phyloP scores from a whole-genome alignment of 2,329 filamentous ascomycete genomes.

The Paecilomyces fulvus region DNA sequence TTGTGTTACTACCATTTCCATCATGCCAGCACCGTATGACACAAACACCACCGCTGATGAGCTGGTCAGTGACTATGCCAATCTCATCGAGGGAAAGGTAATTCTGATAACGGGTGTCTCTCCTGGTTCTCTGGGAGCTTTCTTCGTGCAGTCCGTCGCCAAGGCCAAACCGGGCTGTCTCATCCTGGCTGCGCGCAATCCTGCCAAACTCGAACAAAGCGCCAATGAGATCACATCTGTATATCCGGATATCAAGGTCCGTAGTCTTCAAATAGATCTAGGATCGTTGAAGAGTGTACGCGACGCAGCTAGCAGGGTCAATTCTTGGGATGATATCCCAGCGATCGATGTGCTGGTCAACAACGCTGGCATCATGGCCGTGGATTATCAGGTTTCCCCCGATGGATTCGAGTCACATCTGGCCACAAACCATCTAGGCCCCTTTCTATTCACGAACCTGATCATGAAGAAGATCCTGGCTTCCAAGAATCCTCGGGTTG shows the following conservation, averaged over 20 bases:
- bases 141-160: slow-evolving; percentile 28
- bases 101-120: slow-evolving; percentile 37
- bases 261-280: slow-evolving; percentile 26
- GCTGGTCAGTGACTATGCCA: slow-evolving; percentile 12
- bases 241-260: slow-evolving; percentile 12
- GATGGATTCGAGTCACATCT: slow-evolving; percentile 34
- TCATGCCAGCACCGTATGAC: neutral
- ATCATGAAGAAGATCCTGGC: slow-evolving; percentile 24
- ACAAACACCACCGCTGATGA: slow-evolving; percentile 9
- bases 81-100: slow-evolving; percentile 16
- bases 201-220: slow-evolving; percentile 23
- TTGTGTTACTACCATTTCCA: neutral
- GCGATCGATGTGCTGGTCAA: slow-evolving; percentile 35
- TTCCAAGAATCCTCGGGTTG: slow-evolving; percentile 24
- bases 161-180: slow-evolving; percentile 22
- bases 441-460: slow-evolving; percentile 33
- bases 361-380: slow-evolving; percentile 35
- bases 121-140: slow-evolving; percentile 28
- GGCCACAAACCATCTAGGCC: slow-evolving; percentile 31
- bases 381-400: slow-evolving; percentile 16
- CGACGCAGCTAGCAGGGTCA: slow-evolving; percentile 23
- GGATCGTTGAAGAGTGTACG: slow-evolving; percentile 21
- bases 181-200: slow-evolving; percentile 33
- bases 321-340: slow-evolving; percentile 16
- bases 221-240: slow-evolving; percentile 13